Evolutionary conservation across 371 early-diverging fungal species (phyloP).

Genomic region (Mucor sp.): DNA sequence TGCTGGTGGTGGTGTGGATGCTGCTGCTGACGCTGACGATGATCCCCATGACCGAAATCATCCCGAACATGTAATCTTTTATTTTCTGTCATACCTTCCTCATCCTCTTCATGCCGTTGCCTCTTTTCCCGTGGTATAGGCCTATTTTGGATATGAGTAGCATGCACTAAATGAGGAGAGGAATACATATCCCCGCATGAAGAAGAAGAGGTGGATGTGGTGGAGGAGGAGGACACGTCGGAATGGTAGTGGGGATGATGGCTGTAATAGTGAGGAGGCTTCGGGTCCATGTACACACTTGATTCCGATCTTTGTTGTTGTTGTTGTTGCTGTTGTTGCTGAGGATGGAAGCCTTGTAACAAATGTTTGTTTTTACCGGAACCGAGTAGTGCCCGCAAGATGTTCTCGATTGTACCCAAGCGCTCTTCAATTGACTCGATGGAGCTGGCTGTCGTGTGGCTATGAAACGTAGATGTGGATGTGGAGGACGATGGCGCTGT

Average conservation of each 20-base stretch:
- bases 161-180: conserved; percentile 20
- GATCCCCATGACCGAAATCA: conserved; percentile 18
- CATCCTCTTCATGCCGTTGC: conserved; percentile 14
- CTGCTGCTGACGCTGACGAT: not conserved
- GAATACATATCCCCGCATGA: conserved; percentile 21
- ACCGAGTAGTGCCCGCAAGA: conserved; percentile 23
- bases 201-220: not conserved
- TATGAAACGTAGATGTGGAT: not conserved
- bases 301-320: conserved; percentile 1
- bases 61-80: conserved; percentile 10
- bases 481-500: not conserved
- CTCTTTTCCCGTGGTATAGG: conserved; percentile 19
- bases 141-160: conserved; percentile 20
- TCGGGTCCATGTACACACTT: not conserved
- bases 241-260: not conserved
- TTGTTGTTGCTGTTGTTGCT: not conserved
- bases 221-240: not conserved
- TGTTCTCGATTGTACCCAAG: conserved; percentile 24
- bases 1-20: not conserved
- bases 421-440: conserved; percentile 33
- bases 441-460: conserved; percentile 6
- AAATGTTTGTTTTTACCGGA: conserved; percentile 24
- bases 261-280: not conserved
- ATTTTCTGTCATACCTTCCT: conserved; percentile 14
- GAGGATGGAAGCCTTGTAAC: conserved; percentile 14